Percentiles rank a stretch among this genome's conserved stretches.
Evolutionary conservation across 2,329 filamentous ascomycete genomes (phyloP).

Genomic region (Diaporthe capsici): DNA sequence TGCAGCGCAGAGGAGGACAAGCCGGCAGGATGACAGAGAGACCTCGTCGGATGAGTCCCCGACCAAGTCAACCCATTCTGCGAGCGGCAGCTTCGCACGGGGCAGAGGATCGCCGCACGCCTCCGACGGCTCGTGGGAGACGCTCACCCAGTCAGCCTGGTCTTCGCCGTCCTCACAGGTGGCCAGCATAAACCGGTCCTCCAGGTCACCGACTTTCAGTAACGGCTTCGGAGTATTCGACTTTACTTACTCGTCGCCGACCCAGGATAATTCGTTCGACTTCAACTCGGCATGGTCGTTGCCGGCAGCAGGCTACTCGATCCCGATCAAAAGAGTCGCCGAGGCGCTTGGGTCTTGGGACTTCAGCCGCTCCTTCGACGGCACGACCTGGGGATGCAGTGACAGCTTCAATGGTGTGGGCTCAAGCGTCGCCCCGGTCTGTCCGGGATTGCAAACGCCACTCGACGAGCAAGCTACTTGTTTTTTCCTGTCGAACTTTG

Average conservation of each 20-base stretch:
- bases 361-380: constrained; percentile 37
- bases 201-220: neutral
- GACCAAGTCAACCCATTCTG: neutral
- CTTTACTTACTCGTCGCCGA: constrained; percentile 3
- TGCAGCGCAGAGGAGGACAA: constrained; percentile 31
- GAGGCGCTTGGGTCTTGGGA: constrained; percentile 24
- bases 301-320: constrained; percentile 11
- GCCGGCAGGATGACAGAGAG: constrained; percentile 3
- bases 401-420: neutral
- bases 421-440: constrained; percentile 2
- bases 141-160: constrained; percentile 25
- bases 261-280: constrained; percentile 20
- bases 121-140: constrained; percentile 29
- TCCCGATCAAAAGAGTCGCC: constrained; percentile 19
- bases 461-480: constrained; percentile 47
- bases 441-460: constrained; percentile 42
- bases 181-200: constrained; percentile 1
- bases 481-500: constrained; percentile 47
- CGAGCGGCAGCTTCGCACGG: neutral
- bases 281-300: constrained; percentile 31
- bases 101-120: constrained; percentile 18
- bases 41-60: constrained; percentile 25
- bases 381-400: constrained; percentile 20
- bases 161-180: constrained; percentile 16
- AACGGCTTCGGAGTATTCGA: constrained; percentile 8